phyloP scores from a whole-genome alignment of 345 rosid genomes.

The Limnanthes douglasii region DNA sequence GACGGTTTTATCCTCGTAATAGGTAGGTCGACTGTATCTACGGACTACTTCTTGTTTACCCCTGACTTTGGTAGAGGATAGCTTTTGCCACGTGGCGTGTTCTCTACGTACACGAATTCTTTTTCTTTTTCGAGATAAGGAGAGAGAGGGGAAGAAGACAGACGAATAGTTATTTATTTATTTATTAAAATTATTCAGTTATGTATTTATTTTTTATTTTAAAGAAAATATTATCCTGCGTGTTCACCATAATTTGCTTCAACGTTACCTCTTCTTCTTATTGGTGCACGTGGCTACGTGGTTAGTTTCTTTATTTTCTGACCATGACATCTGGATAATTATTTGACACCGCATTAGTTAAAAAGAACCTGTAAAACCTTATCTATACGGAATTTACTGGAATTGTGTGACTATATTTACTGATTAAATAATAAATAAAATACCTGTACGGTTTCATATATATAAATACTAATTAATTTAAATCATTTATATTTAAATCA shows the following conservation, averaged over 20 bases:
- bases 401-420: too few relatives aligned
- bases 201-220: conserved; percentile 8
- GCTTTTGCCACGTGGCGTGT: conserved; percentile 33
- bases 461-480: too few relatives aligned
- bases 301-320: too few relatives aligned
- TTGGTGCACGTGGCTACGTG: conserved; percentile 24
- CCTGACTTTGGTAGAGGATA: conserved; percentile 3
- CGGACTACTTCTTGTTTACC: conserved; percentile 21
- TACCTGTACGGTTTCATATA: too few relatives aligned
- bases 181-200: conserved; percentile 8
- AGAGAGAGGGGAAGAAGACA: conserved; percentile 11
- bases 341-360: too few relatives aligned
- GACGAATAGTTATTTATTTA: conserved; percentile 1
- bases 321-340: too few relatives aligned
- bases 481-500: too few relatives aligned
- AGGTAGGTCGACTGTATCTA: conserved; percentile 3
- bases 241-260: conserved; percentile 5
- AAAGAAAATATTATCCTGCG: conserved; percentile 9
- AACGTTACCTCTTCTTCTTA: conserved; percentile 2
- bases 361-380: too few relatives aligned
- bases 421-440: too few relatives aligned
- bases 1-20: conserved; percentile 10
- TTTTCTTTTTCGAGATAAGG: conserved; percentile 6
- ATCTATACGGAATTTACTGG: too few relatives aligned
- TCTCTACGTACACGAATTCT: conserved; percentile 10